Base-by-base conservation (phyloP, 148 eudicot genomes). In the Linanthus parryae region DNA sequence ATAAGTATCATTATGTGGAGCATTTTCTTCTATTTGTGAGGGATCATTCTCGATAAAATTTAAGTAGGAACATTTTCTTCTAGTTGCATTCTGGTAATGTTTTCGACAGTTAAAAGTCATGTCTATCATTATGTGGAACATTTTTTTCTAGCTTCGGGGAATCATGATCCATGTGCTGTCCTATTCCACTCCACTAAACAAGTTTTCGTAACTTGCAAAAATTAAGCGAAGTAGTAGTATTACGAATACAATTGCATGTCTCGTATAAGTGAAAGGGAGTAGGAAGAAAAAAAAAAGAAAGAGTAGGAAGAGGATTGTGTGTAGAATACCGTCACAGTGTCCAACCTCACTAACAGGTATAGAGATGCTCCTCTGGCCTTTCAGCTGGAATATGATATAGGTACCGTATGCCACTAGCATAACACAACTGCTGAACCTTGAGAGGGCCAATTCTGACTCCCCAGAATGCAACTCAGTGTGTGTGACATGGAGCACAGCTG, bases 401-500 rank as follows among this genome's bases (percentile, higher is more conserved):
- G 62, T 45, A 22, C 38, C 67, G 55, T 73, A 73, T 48, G 70
- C 78, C 30, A 73, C 46, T 13, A 73, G 73, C 78, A 73, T 68
- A 22, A 73, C 20, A 43, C 70, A 68, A 50, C 78, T 68, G 63
- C 73, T 68, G 56, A 68, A 68, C 50, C 78, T 68, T 28, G 78
- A 73, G 45, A 73, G 78, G 20, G 70, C 70, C 20, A 68, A 53
- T 48, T 68, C 73, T 19, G 78, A 73, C 51, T 59, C 64, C 49
- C 73, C 78, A 44, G 31, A 35, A 59, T 73, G 63, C 69, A 73
- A 35, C 54, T 73, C 77, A 24, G 77, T 63, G 45, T 38, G 77
- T 16, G 77, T 73, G 34, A 47, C 28, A 7, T 67, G 73, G 30
- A 73, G 69, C 18, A 67, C 77, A 26, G 73, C 69, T 29, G 77